Percentiles rank a stretch among this genome's conserved stretches.
Evolutionary conservation across 108 stramenopile species (phyloP).

Genomic region (Nitzschia inconspicua): DNA sequence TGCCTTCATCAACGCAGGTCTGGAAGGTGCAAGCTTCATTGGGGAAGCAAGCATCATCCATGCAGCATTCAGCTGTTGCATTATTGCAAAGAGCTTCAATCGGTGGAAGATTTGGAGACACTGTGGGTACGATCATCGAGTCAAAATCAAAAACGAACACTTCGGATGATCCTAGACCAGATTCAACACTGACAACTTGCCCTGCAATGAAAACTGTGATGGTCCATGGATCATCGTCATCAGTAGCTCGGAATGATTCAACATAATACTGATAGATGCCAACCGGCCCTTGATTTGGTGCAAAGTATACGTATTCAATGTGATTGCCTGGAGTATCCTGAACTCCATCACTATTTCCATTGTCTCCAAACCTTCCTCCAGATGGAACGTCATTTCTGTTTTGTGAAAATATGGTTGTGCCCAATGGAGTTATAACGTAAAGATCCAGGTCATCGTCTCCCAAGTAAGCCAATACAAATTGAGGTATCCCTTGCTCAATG

Average conservation of each 20-base stretch:
- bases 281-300: conserved; percentile 1
- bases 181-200: neutral
- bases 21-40: conserved; percentile 17
- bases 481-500: conserved; percentile 23
- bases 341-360: no score
- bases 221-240: conserved; percentile 22
- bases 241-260: conserved; percentile 5
- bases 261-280: conserved; percentile 30
- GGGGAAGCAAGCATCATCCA: conserved; percentile 14
- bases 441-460: conserved; percentile 26
- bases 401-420: conserved; percentile 2
- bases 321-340: neutral
- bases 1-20: conserved; percentile 26
- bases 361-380: conserved; percentile 41
- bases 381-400: conserved; percentile 39
- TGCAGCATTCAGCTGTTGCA: conserved; percentile 15
- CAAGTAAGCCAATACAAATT: conserved; percentile 13
- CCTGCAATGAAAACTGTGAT: conserved; percentile 20
- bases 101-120: neutral
- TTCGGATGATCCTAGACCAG: conserved; percentile 13
- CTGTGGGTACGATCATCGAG: neutral
- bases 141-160: neutral
- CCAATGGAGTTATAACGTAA: conserved; percentile 12
- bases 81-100: neutral
- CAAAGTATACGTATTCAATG: conserved; percentile 11